Evolutionary conservation across 75 land plant genomes (phyloP).

Genomic region (Cryptomeria japonica): DNA sequence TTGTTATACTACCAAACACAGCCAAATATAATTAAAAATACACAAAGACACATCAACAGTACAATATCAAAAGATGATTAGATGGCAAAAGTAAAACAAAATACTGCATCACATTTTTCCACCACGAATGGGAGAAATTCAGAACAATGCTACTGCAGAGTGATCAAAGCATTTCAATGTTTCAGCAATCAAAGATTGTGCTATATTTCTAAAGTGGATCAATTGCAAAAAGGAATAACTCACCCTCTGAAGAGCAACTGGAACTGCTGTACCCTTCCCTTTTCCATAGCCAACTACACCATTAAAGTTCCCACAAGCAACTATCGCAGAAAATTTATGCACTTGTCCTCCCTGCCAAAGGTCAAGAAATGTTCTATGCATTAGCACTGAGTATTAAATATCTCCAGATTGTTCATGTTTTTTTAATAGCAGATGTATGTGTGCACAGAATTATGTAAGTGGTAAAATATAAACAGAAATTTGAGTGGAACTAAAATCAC

Average conservation of each 20-base stretch:
- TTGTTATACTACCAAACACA: not conserved
- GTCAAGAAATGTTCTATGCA: not conserved
- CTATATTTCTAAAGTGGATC: not conserved
- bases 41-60: not conserved
- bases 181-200: not conserved
- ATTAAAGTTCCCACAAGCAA: conserved; percentile 89
- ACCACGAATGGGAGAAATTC: not conserved
- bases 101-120: not conserved
- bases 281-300: conserved; percentile 92
- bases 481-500: conserved; percentile 27
- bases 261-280: conserved; percentile 75
- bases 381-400: not conserved
- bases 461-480: not conserved
- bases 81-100: not conserved
- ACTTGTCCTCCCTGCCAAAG: conserved; percentile 77
- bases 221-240: conserved; percentile 5
- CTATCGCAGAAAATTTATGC: conserved; percentile 72
- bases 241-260: conserved; percentile 71
- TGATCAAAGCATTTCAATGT: not conserved
- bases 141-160: not conserved
- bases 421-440: not conserved
- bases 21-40: not conserved
- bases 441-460: not conserved
- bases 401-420: not conserved
- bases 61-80: not conserved